These are phyloP conservation scores for Globisporangium rhizosaccharum DNA, from an alignment of 352 stramenopile species.

Conservation along the genomic window DNA sequence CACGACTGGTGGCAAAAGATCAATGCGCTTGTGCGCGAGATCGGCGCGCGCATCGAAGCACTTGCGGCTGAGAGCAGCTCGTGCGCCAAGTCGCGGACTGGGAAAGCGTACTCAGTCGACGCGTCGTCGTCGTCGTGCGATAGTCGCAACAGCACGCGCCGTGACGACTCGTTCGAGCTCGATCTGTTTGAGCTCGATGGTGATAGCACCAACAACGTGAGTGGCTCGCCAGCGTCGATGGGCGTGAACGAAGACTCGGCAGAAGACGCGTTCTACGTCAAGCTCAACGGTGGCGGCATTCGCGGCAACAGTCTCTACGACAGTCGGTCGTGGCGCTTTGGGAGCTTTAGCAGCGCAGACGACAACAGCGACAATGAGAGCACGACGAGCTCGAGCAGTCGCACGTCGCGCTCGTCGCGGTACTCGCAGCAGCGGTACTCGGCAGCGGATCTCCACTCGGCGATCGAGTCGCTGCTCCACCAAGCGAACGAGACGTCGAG, in stretches of 20 bases:
- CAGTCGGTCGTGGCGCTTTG: slow-evolving; percentile 24
- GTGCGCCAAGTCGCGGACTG: slow-evolving; percentile 31
- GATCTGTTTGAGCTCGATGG: slow-evolving; percentile 56
- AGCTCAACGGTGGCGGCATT: slow-evolving; percentile 15
- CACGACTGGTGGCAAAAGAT: slow-evolving; percentile 48
- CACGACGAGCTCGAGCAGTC: slow-evolving; percentile 30
- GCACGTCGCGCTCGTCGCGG: slow-evolving; percentile 24
- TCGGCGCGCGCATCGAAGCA: slow-evolving; percentile 43
- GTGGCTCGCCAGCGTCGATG: slow-evolving; percentile 18
- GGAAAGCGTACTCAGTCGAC: slow-evolving; percentile 48
- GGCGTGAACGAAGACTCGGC: slow-evolving; percentile 30
- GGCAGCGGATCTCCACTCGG: slow-evolving; percentile 55
- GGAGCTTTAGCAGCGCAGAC: slow-evolving; percentile 14
- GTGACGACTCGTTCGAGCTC: slow-evolving; percentile 47
- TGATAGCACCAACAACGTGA: slow-evolving; percentile 23
- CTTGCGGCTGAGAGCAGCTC: slow-evolving; percentile 35
- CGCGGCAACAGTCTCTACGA: slow-evolving; percentile 10
- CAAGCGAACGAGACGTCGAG: slow-evolving; percentile 64
- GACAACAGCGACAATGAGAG: slow-evolving; percentile 49
- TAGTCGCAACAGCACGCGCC: slow-evolving; percentile 48
- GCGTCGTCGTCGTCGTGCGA: slow-evolving; percentile 47
- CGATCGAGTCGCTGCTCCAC: slow-evolving; percentile 67
- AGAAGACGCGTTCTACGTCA: slow-evolving; percentile 31
- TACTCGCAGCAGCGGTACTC: slow-evolving; percentile 46
- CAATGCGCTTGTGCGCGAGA: slow-evolving; percentile 27